A percentile compares a stretch with the other conserved stretches of the same genome.
Evolutionary conservation across 768 basidiomycete species (phyloP).

Genomic region (Guyanaporus albipodus): DNA sequence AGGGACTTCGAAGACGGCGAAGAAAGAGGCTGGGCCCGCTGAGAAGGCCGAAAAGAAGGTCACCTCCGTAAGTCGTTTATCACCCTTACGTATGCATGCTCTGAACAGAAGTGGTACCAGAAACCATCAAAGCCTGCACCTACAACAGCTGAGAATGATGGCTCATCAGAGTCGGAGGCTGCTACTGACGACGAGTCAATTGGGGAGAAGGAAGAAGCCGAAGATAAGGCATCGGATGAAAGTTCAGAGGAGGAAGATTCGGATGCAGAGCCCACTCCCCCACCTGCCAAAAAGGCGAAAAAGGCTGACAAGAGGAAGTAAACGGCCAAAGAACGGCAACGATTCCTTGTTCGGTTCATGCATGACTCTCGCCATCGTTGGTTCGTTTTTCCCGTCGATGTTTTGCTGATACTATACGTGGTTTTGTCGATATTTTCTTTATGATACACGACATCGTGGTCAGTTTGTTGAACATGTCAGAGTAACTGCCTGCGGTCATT

Average conservation of each 20-base stretch:
- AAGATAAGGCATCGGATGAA: slow-evolving; percentile 21
- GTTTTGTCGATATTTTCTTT: slow-evolving; percentile 27
- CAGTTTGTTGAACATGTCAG: neutral
- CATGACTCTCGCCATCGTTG: slow-evolving; percentile 4
- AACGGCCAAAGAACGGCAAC: neutral
- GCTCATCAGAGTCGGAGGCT: slow-evolving; percentile 30
- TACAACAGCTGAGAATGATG: slow-evolving; percentile 24
- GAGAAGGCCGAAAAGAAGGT: slow-evolving; percentile 28
- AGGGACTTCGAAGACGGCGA: slow-evolving; percentile 35
- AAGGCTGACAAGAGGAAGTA: slow-evolving; percentile 28
- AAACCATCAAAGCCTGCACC: slow-evolving; percentile 23
- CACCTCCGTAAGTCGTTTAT: slow-evolving; percentile 16
- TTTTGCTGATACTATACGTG: slow-evolving; percentile 24
- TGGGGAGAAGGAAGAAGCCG: slow-evolving; percentile 19
- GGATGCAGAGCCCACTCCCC: slow-evolving; percentile 26
- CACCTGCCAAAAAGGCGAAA: slow-evolving; percentile 29
- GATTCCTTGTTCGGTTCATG: slow-evolving; percentile 9
- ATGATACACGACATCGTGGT: slow-evolving; percentile 15
- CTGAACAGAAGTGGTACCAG: slow-evolving; percentile 21
- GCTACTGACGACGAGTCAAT: slow-evolving; percentile 22
- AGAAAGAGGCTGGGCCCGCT: slow-evolving; percentile 26
- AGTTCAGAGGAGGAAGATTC: slow-evolving; percentile 26
- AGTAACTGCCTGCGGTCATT: too few relatives aligned
- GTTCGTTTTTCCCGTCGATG: slow-evolving; percentile 1
- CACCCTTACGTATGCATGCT: slow-evolving; percentile 5